These are phyloP conservation scores for Yamadazyma triangularis DNA, from an alignment of 1,139 yeast species.

Conservation along the genomic window DNA sequence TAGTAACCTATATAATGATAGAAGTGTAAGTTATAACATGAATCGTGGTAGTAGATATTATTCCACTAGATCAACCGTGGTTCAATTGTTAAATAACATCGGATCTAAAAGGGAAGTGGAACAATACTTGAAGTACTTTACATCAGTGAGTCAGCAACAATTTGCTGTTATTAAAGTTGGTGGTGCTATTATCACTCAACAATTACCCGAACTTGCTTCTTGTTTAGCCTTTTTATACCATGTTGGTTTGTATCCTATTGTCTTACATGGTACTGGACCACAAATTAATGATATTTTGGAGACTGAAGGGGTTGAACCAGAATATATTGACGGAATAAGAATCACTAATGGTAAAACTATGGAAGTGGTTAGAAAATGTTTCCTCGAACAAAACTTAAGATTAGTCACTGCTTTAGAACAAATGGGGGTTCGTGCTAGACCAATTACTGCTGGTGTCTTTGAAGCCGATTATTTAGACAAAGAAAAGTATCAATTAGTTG, in stretches of 20 bases:
- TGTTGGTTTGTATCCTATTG: conserved; percentile 95
- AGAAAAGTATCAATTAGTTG: conserved; percentile 89
- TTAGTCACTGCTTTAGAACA: conserved; percentile 93
- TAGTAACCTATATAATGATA: no score
- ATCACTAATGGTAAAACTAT: conserved; percentile 93
- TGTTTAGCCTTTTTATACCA: conserved; percentile 95
- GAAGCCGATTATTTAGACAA: conserved; percentile 89
- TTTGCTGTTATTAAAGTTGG: conserved; percentile 99
- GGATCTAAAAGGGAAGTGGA: conserved; percentile 98
- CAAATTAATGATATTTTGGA: conserved; percentile 93
- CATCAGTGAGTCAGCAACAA: conserved; percentile 93
- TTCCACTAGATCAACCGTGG: conserved; percentile 89
- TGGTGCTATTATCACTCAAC: conserved; percentile 97
- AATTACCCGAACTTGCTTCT: conserved; percentile 87
- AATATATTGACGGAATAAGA: conserved; percentile 93
- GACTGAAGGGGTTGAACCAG: conserved; percentile 93
- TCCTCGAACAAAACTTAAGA: conserved; percentile 89
- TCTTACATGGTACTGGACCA: conserved; percentile 98
- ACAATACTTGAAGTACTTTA: conserved; percentile 92
- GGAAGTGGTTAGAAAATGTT: conserved; percentile 94
- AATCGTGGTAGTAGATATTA: no score
- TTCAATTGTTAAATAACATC: conserved; percentile 88
- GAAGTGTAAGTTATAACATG: no score
- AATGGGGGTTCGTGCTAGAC: conserved; percentile 97
- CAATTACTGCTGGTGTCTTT: conserved; percentile 97